Evolutionary conservation across 208 protist species (phyloP).

Genomic region (Trypanosoma melophagium): DNA sequence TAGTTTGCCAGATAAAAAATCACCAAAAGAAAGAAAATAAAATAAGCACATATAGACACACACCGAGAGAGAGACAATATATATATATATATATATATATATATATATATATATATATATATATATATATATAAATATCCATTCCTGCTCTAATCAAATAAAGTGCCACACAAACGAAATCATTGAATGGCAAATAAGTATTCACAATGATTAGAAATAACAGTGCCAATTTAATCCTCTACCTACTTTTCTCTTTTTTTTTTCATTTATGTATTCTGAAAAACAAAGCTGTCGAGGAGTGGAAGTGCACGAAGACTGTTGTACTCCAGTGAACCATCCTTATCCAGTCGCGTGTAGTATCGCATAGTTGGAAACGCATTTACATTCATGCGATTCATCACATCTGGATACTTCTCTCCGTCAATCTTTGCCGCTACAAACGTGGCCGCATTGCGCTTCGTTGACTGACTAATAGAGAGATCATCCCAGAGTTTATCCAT

Average conservation of each 20-base stretch:
- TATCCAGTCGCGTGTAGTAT: constrained; percentile 71
- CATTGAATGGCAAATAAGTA: constrained; percentile 18
- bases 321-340: constrained; percentile 60
- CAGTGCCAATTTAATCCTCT: no score
- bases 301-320: constrained; percentile 32
- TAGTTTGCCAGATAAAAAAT: constrained; percentile 14
- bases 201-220: no score
- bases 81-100: background rate
- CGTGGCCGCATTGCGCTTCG: constrained; percentile 45
- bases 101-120: constrained; percentile 22
- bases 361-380: constrained; percentile 55
- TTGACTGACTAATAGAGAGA: constrained; percentile 73
- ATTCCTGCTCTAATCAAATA: constrained; percentile 1
- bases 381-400: constrained; percentile 47
- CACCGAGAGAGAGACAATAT: background rate
- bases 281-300: constrained; percentile 78
- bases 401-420: constrained; percentile 51
- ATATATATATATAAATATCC: constrained; percentile 31
- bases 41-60: background rate
- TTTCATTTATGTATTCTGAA: constrained; percentile 67
- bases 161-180: constrained; percentile 3
- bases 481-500: constrained; percentile 45
- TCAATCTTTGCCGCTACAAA: constrained; percentile 69
- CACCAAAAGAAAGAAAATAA: constrained; percentile 13
- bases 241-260: no score